Base-by-base conservation (phyloP, 345 rosid genomes). In the Euphorbia lathyris region DNA sequence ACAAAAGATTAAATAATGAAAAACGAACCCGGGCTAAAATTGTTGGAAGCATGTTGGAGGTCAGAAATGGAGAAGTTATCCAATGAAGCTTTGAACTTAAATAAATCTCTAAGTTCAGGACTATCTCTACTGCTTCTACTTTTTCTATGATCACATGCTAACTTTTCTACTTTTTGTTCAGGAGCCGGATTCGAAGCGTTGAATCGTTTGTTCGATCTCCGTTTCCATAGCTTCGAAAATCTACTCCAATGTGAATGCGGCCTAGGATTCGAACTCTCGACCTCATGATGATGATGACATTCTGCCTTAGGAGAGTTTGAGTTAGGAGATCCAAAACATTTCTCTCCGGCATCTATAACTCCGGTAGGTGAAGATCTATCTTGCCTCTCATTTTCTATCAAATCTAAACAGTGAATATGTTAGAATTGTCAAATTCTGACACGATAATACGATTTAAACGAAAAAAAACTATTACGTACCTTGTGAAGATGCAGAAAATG, bases 211-310 rank as follows among this genome's bases (percentile, higher is more conserved):
- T 72, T 53, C 27, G 97, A 80, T 75, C 51, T 84, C 60, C 73
- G 83, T 79, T 86, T 93, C 98, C 86, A 93, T 58, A 75, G 51
- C 38, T 82, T 89, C 59, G 87, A 83, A 85, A 88, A 89, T 19
- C 76, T 93, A 17, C 79, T 80, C 98, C 97, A 93, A 48, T 87
- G 72, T 17, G 86, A 80, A 67, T 63, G 74, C 7, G 83, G 80
- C 76, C 73, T 70, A 17, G 78, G 36, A 66, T 78, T 74, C 58
- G 85, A 59, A 78, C 74, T 45, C 36, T 3, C 51, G 32, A 48
- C 32, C 32, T 70, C 78, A 42, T n/a, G n/a, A n/a, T n/a, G n/a
- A n/a, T n/a, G n/a, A n/a, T n/a, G n/a, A n/a, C 68, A 26, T 38
- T 73, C 81, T 58, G 52, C 60, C 22, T 66, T 50, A 6, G 71